Conservation (phyloP, 176 grass and related monocot genomes). For the Hordeum marinum region DNA sequence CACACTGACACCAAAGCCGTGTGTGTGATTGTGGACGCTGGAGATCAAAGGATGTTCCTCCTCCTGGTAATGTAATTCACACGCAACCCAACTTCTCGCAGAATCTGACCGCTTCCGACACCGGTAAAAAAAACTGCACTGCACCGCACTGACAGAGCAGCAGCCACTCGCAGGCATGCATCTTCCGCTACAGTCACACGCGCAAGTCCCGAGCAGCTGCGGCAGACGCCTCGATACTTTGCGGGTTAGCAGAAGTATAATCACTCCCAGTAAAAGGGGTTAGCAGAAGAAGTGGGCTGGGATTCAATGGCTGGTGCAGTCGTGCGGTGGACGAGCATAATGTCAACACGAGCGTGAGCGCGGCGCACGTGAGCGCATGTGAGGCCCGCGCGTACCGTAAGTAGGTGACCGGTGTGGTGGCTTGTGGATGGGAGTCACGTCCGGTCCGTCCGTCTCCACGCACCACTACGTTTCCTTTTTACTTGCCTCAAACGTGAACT, state of each 20-base stretch:
- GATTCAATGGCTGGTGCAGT: neutral
- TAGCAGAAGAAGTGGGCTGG: neutral
- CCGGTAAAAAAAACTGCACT: neutral
- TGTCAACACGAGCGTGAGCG: neutral
- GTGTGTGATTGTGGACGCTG: neutral
- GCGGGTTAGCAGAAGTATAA: neutral
- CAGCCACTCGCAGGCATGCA: neutral
- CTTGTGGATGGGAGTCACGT: neutral
- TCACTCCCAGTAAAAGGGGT: neutral
- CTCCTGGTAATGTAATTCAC: neutral
- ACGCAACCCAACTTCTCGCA: neutral
- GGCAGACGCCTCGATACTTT: neutral
- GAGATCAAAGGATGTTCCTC: neutral
- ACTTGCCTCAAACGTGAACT: neutral
- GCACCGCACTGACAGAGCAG: neutral
- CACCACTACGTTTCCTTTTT: neutral
- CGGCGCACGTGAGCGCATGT: conserved; percentile 12
- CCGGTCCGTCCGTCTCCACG: neutral
- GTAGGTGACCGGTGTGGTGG: neutral
- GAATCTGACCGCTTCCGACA: neutral
- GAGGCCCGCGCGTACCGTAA: neutral
- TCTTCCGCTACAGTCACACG: neutral
- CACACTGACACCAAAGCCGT: neutral
- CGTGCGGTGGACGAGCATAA: neutral
- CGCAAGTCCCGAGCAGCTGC: neutral